Evolutionary conservation across 257 asterid genomes (phyloP).

Genomic region (Nicotiana attenuata): DNA sequence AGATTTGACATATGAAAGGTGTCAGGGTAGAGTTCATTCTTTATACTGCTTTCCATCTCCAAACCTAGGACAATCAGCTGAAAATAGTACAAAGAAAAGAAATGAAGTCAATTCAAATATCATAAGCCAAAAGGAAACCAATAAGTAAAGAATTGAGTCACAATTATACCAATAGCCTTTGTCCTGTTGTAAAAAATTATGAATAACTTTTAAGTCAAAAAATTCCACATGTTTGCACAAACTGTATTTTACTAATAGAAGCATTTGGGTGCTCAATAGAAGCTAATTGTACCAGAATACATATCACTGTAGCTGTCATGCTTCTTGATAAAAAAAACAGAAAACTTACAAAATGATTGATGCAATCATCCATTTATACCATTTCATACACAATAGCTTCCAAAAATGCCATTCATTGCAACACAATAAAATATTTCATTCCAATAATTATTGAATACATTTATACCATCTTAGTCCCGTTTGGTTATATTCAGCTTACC

Average conservation of each 20-base stretch:
- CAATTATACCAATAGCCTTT: neutral
- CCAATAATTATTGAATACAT: no score
- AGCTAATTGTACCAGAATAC: neutral
- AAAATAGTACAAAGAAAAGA: neutral
- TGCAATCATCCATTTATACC: no score
- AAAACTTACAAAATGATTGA: no score
- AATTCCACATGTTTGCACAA: neutral
- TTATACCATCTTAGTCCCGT: no score
- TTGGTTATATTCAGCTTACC: neutral
- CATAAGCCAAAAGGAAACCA: neutral
- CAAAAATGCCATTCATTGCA: no score
- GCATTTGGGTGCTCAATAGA: neutral
- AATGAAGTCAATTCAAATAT: neutral
- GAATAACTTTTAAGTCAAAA: neutral
- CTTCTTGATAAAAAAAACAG: no score
- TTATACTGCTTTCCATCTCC: conserved; percentile 1
- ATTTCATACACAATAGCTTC: no score
- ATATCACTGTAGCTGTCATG: neutral
- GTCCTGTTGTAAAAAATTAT: neutral
- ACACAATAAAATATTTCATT: no score
- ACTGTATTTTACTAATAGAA: neutral
- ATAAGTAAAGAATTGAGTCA: neutral
- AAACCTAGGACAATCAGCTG: neutral
- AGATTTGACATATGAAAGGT: conserved; percentile 2
- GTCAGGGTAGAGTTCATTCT: conserved; percentile 10